phyloP scores from a whole-genome alignment of 1,284 basidiomycete species.

The Sanghuangporus baumii region DNA sequence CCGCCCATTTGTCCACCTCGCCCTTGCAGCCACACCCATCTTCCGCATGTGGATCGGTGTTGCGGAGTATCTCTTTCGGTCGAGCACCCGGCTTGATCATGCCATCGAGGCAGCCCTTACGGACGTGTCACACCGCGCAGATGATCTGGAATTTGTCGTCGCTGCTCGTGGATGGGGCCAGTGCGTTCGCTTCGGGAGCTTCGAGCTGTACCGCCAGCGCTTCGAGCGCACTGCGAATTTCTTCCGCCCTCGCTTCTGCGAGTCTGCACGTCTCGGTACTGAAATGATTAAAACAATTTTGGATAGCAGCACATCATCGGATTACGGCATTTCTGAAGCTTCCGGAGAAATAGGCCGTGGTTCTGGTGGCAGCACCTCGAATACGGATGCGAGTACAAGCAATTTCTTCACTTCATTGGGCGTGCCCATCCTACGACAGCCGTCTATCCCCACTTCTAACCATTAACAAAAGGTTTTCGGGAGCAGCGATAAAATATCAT shows the following conservation, averaged over 20 bases:
- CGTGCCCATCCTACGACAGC: background rate
- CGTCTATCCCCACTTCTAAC: background rate
- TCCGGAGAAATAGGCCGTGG: background rate
- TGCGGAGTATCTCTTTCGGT: constrained; percentile 91
- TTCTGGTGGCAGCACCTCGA: background rate
- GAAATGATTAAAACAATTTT: constrained; percentile 91
- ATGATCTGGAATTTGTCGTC: constrained; percentile 93
- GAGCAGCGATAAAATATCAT: background rate
- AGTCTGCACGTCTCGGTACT: constrained; percentile 75
- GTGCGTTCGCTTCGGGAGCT: constrained; percentile 89
- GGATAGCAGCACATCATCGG: constrained; percentile 35
- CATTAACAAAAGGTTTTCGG: background rate
- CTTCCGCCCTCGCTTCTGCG: constrained; percentile 86
- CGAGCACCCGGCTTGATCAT: constrained; percentile 51
- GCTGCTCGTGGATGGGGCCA: constrained; percentile 97
- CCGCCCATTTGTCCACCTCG: constrained; percentile 88
- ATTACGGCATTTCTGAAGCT: background rate
- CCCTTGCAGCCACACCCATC: constrained; percentile 92
- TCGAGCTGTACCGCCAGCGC: constrained; percentile 80
- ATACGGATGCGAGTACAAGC: background rate
- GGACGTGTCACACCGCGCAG: constrained; percentile 78
- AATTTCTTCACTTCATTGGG: background rate
- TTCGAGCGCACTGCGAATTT: constrained; percentile 82
- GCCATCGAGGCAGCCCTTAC: constrained; percentile 76
- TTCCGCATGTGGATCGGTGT: constrained; percentile 98